Conservation (phyloP, 306 rosid genomes). For the Quercus parvula region DNA sequence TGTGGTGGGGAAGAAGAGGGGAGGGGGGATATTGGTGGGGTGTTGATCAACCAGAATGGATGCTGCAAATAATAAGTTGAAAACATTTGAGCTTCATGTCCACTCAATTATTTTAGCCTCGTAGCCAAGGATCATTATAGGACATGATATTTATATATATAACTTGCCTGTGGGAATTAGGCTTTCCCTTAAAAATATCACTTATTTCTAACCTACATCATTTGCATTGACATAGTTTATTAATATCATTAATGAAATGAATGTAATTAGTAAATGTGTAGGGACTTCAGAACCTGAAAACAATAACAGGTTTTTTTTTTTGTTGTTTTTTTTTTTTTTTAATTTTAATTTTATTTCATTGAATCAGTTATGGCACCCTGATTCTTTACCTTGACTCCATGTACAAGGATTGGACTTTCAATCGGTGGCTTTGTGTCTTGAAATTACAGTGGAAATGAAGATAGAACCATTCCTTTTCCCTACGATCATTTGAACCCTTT, state of each 20-base stretch:
- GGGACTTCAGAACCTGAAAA: background rate
- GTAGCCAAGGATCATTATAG: slow-evolving; percentile 11
- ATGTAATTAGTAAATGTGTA: background rate
- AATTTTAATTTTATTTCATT: background rate
- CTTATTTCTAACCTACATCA: background rate
- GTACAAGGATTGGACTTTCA: background rate
- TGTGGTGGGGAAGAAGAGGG: too few relatives aligned
- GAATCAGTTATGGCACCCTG: background rate
- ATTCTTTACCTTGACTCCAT: background rate
- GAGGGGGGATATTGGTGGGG: too few relatives aligned
- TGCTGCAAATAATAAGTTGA: background rate
- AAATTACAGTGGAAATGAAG: too few relatives aligned
- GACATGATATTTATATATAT: background rate
- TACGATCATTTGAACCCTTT: background rate
- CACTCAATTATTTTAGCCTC: background rate
- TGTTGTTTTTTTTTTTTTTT: too few relatives aligned
- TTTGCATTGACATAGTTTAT: background rate
- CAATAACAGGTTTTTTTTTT: background rate
- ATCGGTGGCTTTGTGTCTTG: background rate
- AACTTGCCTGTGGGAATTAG: background rate
- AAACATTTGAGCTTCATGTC: background rate
- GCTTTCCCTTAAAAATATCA: background rate
- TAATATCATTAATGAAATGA: background rate
- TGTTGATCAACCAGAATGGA: background rate
- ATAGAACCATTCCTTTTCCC: too few relatives aligned